Conservation (phyloP, 2,329 filamentous ascomycete species). For the Aspergillus sp. region DNA sequence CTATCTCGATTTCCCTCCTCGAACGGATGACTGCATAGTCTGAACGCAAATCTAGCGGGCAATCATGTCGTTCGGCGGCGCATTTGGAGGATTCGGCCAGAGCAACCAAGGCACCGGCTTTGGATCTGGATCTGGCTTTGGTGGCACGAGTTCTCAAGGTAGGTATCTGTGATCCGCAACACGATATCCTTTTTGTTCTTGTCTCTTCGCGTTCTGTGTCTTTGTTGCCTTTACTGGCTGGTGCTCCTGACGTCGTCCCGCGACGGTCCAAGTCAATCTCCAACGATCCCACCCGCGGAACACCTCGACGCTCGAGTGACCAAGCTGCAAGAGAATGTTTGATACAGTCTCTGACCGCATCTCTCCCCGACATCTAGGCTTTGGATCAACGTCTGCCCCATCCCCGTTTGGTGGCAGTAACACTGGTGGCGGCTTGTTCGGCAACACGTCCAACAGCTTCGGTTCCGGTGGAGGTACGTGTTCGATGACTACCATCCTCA, state of each 20-base stretch:
- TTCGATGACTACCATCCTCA: slow-evolving; percentile 10
- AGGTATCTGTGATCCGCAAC: slow-evolving; percentile 15
- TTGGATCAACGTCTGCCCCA: slow-evolving; percentile 24
- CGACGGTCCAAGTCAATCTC: slow-evolving; percentile 15
- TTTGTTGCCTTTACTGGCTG: slow-evolving; percentile 11
- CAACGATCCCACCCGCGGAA: slow-evolving; percentile 13
- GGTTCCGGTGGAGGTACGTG: slow-evolving; percentile 36
- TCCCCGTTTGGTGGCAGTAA: slow-evolving; percentile 29
- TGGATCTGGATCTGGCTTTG: slow-evolving; percentile 29
- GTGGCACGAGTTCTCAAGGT: slow-evolving; percentile 26
- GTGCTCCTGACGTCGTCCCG: slow-evolving; percentile 23
- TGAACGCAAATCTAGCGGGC: slow-evolving; percentile 14
- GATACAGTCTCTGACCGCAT: slow-evolving; percentile 34
- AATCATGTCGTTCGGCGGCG: slow-evolving; percentile 35
- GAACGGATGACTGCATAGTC: slow-evolving; percentile 23
- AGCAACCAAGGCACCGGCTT: slow-evolving; percentile 41
- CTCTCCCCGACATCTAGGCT: slow-evolving; percentile 30
- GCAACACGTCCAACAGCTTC: slow-evolving; percentile 30
- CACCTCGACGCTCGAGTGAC: slow-evolving; percentile 18
- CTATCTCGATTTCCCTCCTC: slow-evolving; percentile 1
- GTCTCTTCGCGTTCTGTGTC: slow-evolving; percentile 4
- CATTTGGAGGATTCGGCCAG: slow-evolving; percentile 52
- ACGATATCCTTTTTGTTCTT: slow-evolving; percentile 6
- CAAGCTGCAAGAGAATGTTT: slow-evolving; percentile 19
- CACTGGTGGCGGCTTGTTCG: slow-evolving; percentile 25